Evolutionary conservation across 2,329 filamentous ascomycete species (phyloP), one percentile per base, ranked within the genome.

Genomic region (Coniochaeta prunicola): DNA sequence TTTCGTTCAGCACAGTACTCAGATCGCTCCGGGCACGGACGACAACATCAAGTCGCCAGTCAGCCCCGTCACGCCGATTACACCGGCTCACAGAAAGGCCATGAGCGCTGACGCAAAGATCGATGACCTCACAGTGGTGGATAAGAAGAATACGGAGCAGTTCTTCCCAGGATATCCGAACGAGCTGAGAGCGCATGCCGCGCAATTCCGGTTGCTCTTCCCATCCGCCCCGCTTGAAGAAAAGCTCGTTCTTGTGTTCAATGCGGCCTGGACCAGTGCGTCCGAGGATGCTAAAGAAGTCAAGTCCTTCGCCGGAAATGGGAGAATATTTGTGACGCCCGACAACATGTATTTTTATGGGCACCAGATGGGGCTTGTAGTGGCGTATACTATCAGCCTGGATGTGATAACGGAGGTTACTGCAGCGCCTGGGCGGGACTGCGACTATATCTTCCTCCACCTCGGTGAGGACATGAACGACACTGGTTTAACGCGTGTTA

Each of bases 341-440:
- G 86, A 88, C 62, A 89, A 92, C 63, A 86, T 99, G 70, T 97
- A 96, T 72, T 97, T 99, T 69, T 99, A 97, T 74, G 96, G 92
- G 66, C 90, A 97, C 68, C 90, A 97, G 69, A 86, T 97, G 70
- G 94, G 94, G 6, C 81, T 99, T 6, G 89, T 97, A 0, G 80
- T 96, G 36, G 90, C 93, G 1, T 93, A 92, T 56, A 84, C 84
- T 17, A 84, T 96, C 56, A 85, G 82, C 58, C 79, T 99, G 59
- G 82, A 87, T 58, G 86, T 83, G 54, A 91, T 99, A 59, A 85
- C 86, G 9, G 94, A 97, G 72, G 91, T 97, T 45, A 97, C 91
- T 26, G 90, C 90, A 38, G 91, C 91, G 1, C 88, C 91, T 13
- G 94, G 94, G 21, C 88, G 88, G 69, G 92, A 97, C 66, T 96